Evolutionary conservation across 805 yeast genomes (phyloP).

Genomic region (Hanseniaspora guilliermondii): DNA sequence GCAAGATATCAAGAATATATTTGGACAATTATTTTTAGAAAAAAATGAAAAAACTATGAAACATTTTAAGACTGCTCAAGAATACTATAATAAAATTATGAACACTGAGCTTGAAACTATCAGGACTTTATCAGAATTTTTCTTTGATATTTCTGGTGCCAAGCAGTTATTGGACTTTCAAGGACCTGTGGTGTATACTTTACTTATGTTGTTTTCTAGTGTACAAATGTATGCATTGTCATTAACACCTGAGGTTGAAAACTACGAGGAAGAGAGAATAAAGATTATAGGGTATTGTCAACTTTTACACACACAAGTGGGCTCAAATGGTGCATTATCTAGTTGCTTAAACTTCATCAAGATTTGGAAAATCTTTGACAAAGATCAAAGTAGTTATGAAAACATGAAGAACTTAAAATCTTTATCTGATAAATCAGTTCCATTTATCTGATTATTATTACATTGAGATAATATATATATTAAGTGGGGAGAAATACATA

Average conservation of each 20-base stretch:
- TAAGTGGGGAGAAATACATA: no score
- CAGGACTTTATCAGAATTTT: background rate
- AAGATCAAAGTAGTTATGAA: background rate
- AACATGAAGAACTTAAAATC: background rate
- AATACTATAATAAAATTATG: background rate
- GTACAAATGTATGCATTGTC: slow-evolving; percentile 13
- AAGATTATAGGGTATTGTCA: slow-evolving; percentile 15
- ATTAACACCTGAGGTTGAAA: background rate
- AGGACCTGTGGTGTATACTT: background rate
- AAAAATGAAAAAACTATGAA: background rate
- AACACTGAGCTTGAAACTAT: background rate
- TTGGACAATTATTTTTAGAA: background rate
- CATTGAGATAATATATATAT: background rate
- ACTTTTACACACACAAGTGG: slow-evolving; percentile 13
- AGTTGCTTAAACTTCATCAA: background rate
- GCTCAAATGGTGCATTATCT: slow-evolving; percentile 15
- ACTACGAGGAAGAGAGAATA: slow-evolving; percentile 12
- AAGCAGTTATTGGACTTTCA: background rate
- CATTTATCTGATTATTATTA: slow-evolving; percentile 4
- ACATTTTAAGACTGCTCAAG: background rate
- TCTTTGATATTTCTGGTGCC: background rate
- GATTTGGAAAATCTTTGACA: slow-evolving; percentile 7
- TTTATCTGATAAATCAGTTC: slow-evolving; percentile 3
- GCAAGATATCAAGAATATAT: background rate
- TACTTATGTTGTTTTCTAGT: slow-evolving; percentile 16